Percentiles rank a stretch among this genome's conserved stretches.
Conservation (phyloP, 108 stramenopile species). For the Pseudonitzschia delicatissima region DNA sequence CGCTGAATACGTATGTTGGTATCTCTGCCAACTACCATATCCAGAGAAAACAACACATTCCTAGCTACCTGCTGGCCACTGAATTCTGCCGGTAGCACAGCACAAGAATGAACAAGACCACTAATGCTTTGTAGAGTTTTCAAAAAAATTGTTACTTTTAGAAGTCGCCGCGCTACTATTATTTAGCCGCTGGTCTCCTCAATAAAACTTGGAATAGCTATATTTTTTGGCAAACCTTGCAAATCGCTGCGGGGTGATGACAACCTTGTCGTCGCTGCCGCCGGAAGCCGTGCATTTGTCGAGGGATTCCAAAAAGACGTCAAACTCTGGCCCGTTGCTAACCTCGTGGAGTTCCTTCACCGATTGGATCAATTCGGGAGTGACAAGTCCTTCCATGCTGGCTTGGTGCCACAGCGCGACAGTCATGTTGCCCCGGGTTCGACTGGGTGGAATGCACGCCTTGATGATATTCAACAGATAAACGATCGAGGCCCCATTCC, state of each 20-base stretch:
- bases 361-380: slow-evolving; percentile 40
- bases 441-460: slow-evolving; percentile 47
- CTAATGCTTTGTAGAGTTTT: no score
- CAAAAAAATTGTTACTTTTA: no score
- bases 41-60: no score
- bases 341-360: slow-evolving; percentile 24
- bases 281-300: background rate
- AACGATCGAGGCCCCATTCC: slow-evolving; percentile 52
- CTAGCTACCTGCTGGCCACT: no score
- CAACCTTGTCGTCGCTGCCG: background rate
- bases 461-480: slow-evolving; percentile 51
- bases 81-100: no score
- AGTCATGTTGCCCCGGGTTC: slow-evolving; percentile 67
- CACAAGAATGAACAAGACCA: no score
- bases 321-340: slow-evolving; percentile 29
- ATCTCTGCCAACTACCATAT: no score
- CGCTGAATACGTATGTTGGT: no score
- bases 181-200: no score
- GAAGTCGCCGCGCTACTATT: no score
- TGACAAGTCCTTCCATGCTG: slow-evolving; percentile 54
- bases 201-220: slow-evolving; percentile 28
- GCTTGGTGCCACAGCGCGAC: slow-evolving; percentile 62
- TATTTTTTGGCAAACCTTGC: slow-evolving; percentile 27
- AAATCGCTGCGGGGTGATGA: slow-evolving; percentile 30
- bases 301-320: slow-evolving; percentile 21